Base-by-base conservation (phyloP, 2,329 filamentous ascomycete species). In the Fusarium pseudoanthophilum region DNA sequence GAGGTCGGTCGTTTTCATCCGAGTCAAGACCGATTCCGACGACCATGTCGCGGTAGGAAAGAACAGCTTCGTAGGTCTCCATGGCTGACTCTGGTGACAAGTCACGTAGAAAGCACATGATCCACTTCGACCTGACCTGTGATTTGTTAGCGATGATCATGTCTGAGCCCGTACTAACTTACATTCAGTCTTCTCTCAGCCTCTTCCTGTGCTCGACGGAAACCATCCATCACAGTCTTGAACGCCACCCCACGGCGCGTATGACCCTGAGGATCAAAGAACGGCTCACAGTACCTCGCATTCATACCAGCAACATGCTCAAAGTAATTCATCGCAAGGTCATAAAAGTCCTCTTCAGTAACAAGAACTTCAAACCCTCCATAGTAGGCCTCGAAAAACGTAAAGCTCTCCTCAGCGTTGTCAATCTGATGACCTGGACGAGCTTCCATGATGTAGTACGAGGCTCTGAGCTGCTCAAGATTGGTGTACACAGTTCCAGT, bases 201-300 rank as follows among this genome's bases (percentile, higher is more conserved):
- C 20, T 88, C 85, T 55, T 83, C 75, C 66, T 90, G 87, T 2
- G 91, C 92, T 1, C 83, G 83, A 1, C 83, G 82, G 74, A 93
- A 90, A 4, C 92, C 93, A 7, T 80, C 77, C 11, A 94, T 85
- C 14, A 94, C 86, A 3, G 88, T 90, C 9, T 85, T 81, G 75
- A 92, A 91, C 2, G 84, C 72, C 5, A 95, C 82, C 3, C 91
- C 90, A 14, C 92, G 87, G 9, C 81, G 82, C 3, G 90, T 87
- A 81, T 95, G 93, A 1, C 91, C 92, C 79, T 95, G 92, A 0
- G 92, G 92, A 78, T 95, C 93, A 81, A 95, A 95, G 83, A 94
- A 95, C 56, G 93, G 87, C 79, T 95, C 92, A 16, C 91, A 91
- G 76, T 95, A 92, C 34, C 88, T 85, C 4, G 94, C 90, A 48